Conservation (phyloP, 495 filamentous ascomycete species). For the Penicillium soppii region DNA sequence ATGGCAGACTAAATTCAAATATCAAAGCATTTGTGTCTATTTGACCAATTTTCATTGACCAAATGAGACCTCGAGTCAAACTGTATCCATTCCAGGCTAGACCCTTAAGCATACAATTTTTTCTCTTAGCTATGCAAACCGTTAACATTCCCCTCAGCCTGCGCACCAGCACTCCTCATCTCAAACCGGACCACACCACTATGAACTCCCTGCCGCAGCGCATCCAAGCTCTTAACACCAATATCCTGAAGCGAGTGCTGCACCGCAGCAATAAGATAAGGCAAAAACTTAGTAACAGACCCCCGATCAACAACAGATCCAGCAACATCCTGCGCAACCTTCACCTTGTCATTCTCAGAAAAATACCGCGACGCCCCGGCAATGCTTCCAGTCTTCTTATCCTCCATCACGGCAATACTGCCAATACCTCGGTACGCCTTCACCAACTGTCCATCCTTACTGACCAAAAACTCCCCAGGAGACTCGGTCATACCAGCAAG, state of each 20-base stretch:
- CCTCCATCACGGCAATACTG: slow-evolving; percentile 98
- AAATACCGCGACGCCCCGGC: slow-evolving; percentile 89
- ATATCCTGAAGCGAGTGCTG: slow-evolving; percentile 98
- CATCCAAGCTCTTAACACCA: slow-evolving; percentile 72
- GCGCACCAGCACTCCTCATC: slow-evolving; percentile 87
- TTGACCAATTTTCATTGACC: too few species aligned
- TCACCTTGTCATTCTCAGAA: slow-evolving; percentile 88
- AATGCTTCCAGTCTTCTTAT: slow-evolving; percentile 78
- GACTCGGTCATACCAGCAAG: slow-evolving; percentile 97
- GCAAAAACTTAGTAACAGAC: slow-evolving; percentile 89
- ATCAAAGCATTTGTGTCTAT: too few species aligned
- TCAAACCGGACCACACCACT: slow-evolving; percentile 87
- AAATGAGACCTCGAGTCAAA: too few species aligned
- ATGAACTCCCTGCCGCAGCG: slow-evolving; percentile 71
- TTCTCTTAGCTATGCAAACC: slow-evolving; percentile 97
- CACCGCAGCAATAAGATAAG: slow-evolving; percentile 90
- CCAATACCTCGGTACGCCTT: slow-evolving; percentile 99
- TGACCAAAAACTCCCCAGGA: slow-evolving; percentile 94
- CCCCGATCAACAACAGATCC: slow-evolving; percentile 69
- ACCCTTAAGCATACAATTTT: slow-evolving; percentile 93
- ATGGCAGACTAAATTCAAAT: too few species aligned
- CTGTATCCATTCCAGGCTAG: too few species aligned
- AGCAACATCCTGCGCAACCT: slow-evolving; percentile 96
- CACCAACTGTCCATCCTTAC: slow-evolving; percentile 91
- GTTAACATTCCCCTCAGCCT: slow-evolving; percentile 93